phyloP scores from a whole-genome alignment of 208 protist genomes.

The Wallacemonas sp. region DNA sequence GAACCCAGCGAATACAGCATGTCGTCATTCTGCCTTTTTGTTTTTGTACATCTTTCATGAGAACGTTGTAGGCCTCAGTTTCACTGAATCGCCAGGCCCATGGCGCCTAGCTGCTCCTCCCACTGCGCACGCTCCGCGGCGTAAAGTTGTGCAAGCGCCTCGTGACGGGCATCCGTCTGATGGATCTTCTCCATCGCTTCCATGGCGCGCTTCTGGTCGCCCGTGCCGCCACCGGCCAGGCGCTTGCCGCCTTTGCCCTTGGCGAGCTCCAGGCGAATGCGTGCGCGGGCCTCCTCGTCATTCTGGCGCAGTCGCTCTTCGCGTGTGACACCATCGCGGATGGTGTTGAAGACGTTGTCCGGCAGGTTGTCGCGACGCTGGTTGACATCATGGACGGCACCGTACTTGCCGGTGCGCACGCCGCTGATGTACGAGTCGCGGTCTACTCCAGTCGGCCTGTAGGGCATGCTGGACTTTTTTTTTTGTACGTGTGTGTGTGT shows the following conservation, averaged over 20 bases:
- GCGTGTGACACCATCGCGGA: slow-evolving; percentile 67
- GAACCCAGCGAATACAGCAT: too few species aligned
- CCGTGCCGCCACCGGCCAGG: slow-evolving; percentile 41
- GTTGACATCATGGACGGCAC: slow-evolving; percentile 74
- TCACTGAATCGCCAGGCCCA: slow-evolving; percentile 44
- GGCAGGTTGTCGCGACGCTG: slow-evolving; percentile 88
- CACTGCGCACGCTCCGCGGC: slow-evolving; percentile 57
- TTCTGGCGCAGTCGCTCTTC: slow-evolving; percentile 68
- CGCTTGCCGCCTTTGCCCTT: slow-evolving; percentile 46
- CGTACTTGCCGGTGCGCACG: slow-evolving; percentile 65
- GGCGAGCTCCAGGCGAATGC: slow-evolving; percentile 40
- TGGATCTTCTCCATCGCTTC: slow-evolving; percentile 36
- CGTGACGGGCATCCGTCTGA: slow-evolving; percentile 41
- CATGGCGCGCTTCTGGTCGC: slow-evolving; percentile 35
- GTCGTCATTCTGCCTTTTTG: too few species aligned
- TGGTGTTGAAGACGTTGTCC: slow-evolving; percentile 77
- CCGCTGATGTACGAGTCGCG: slow-evolving; percentile 88
- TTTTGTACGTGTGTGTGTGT: slow-evolving; percentile 1
- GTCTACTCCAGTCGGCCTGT: slow-evolving; percentile 70
- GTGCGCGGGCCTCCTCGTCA: slow-evolving; percentile 65
- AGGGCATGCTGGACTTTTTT: slow-evolving; percentile 34
- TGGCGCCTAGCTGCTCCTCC: slow-evolving; percentile 48
- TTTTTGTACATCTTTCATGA: neutral
- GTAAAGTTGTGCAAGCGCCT: slow-evolving; percentile 72
- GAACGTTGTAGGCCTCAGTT: neutral